A percentile compares a stretch with the other conserved stretches of the same genome.
Evolutionary conservation across 2,329 filamentous ascomycete genomes (phyloP).

Genomic region (Penicillium thymicola): DNA sequence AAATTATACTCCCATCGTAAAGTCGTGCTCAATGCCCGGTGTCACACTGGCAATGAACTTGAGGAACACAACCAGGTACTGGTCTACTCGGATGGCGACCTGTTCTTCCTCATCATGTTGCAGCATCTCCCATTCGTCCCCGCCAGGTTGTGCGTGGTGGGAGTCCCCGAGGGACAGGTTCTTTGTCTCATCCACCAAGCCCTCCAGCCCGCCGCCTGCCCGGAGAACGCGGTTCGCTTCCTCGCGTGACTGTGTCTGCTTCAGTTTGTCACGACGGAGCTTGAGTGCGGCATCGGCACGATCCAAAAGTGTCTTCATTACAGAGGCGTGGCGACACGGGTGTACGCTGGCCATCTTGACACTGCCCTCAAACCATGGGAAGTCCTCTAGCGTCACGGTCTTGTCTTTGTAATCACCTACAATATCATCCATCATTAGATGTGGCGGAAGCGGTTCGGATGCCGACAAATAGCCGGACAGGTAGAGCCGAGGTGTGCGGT

Average conservation of each 20-base stretch:
- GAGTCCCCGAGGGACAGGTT: conserved; percentile 56
- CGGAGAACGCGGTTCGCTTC: conserved; percentile 25
- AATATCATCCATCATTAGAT: conserved; percentile 94
- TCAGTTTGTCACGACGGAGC: conserved; percentile 77
- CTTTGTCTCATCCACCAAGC: conserved; percentile 76
- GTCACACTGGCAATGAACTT: conserved; percentile 85
- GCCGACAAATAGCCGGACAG: conserved; percentile 81
- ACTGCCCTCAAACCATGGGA: conserved; percentile 85
- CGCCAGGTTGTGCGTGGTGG: conserved; percentile 40
- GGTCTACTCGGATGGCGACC: conserved; percentile 50
- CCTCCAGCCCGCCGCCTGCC: conserved; percentile 64
- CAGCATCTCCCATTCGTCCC: conserved; percentile 64
- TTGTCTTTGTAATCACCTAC: conserved; percentile 97
- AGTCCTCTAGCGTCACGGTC: conserved; percentile 96
- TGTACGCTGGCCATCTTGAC: conserved; percentile 97
- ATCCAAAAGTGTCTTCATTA: conserved; percentile 97
- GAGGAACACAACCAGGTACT: conserved; percentile 52
- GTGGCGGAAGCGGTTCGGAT: conserved; percentile 76
- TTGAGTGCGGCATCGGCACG: conserved; percentile 92
- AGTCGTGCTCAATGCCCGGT: conserved; percentile 95
- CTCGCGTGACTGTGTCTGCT: conserved; percentile 53
- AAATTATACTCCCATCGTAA: conserved; percentile 83
- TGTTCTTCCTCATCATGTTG: conserved; percentile 50
- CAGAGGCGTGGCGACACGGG: conserved; percentile 92
- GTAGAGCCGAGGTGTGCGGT: conserved; percentile 91